A percentile compares a stretch with the other conserved stretches of the same genome.
These are phyloP conservation scores for Xylaria sp. DNA, from an alignment of 2,329 filamentous ascomycete genomes.

Conservation along the genomic window DNA sequence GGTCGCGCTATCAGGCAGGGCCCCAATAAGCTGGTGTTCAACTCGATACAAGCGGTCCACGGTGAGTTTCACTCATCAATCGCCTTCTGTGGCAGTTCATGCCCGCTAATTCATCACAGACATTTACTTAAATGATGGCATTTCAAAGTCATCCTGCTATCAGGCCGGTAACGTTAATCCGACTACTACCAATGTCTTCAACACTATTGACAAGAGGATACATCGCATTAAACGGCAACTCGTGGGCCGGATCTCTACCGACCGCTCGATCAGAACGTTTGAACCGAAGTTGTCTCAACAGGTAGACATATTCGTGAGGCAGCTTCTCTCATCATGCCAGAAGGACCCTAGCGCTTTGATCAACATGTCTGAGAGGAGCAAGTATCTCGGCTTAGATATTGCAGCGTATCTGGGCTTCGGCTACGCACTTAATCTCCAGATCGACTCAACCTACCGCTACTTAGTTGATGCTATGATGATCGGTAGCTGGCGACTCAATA, in stretches of 20 bases:
- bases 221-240: not conserved
- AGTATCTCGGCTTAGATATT: not conserved
- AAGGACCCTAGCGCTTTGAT: not conserved
- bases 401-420: not conserved
- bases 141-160: not conserved
- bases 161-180: not conserved
- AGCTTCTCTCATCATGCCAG: not conserved
- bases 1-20: not conserved
- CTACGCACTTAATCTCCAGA: not conserved
- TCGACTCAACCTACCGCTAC: not conserved
- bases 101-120: not conserved
- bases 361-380: not conserved
- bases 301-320: not conserved
- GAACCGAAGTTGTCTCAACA: not conserved
- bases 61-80: not conserved
- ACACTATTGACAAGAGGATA: not conserved
- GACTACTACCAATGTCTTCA: not conserved
- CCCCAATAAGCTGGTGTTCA: not conserved
- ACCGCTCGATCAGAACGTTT: not conserved
- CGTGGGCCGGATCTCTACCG: not conserved
- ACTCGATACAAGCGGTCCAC: not conserved
- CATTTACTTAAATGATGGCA: not conserved
- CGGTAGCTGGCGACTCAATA: not conserved
- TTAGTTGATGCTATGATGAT: not conserved
- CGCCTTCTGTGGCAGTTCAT: not conserved